A percentile compares a stretch with the other conserved stretches of the same genome.
Conservation (phyloP, 108 stramenopile genomes). For the Mediolabrus comicus region DNA sequence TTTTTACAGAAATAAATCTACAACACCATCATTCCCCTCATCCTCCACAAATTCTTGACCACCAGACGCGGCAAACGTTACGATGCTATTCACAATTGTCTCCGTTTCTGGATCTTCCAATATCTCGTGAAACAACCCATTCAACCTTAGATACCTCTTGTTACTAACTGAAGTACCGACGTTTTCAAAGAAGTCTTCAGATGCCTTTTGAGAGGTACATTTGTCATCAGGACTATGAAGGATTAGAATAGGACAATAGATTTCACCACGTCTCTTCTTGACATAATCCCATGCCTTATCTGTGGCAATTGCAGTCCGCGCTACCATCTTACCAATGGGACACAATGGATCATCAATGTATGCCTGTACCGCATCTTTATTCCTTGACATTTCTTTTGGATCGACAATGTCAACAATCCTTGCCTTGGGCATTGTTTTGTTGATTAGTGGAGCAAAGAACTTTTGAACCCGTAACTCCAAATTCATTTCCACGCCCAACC, state of each 20-base stretch:
- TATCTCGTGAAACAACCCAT: constrained; percentile 30
- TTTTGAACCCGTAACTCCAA: constrained; percentile 29
- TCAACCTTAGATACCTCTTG: constrained; percentile 24
- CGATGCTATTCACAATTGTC: constrained; percentile 12
- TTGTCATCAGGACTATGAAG: constrained; percentile 39
- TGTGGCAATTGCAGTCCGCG: constrained; percentile 27
- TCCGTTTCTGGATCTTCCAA: constrained; percentile 41
- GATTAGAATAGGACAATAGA: constrained; percentile 23
- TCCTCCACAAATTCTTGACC: constrained; percentile 30
- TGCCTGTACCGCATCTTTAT: constrained; percentile 23
- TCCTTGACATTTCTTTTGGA: constrained; percentile 33
- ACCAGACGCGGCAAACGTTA: constrained; percentile 19
- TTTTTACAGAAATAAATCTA: not conserved
- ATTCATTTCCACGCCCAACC: constrained; percentile 44
- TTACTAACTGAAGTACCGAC: constrained; percentile 14
- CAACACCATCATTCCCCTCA: constrained; percentile 23
- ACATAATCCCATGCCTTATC: constrained; percentile 20
- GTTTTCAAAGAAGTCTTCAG: constrained; percentile 28
- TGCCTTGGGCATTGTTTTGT: constrained; percentile 23
- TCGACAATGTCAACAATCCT: constrained; percentile 38
- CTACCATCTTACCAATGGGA: constrained; percentile 26
- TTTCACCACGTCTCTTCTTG: constrained; percentile 18
- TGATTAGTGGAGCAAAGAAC: constrained; percentile 29
- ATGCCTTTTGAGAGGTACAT: constrained; percentile 22
- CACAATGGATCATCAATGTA: constrained; percentile 43